Conservation (phyloP, 2,329 filamentous ascomycete genomes). For the Gliomastix tumulicola region DNA sequence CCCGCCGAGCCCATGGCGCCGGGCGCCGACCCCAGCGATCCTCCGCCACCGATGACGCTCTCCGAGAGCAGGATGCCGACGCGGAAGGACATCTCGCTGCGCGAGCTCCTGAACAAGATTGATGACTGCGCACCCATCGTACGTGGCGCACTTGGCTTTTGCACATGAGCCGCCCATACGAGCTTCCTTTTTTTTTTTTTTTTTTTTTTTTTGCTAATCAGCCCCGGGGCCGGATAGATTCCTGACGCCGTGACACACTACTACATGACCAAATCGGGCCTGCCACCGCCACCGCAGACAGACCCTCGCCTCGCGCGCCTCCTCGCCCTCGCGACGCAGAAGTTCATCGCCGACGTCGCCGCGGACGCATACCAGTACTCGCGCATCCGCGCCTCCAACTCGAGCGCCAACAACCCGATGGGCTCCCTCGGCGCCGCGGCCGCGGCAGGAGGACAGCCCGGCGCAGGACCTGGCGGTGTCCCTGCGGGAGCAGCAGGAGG, state of each 20-base stretch:
- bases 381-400: constrained; percentile 84
- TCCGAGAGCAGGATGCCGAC: constrained; percentile 66
- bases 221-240: too few species aligned
- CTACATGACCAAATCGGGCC: constrained; percentile 92
- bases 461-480: constrained; percentile 13
- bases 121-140: constrained; percentile 98
- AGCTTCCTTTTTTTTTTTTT: too few species aligned
- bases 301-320: constrained; percentile 87
- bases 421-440: constrained; percentile 73
- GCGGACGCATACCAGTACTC: constrained; percentile 98
- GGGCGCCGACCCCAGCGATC: constrained; percentile 42
- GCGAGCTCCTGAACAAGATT: constrained; percentile 93
- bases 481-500: too few species aligned
- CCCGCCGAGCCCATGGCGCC: constrained; percentile 30
- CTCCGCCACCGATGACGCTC: too few species aligned
- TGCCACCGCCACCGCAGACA: constrained; percentile 86
- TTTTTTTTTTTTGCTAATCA: too few species aligned
- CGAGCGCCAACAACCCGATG: constrained; percentile 84
- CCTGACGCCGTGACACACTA: constrained; percentile 96
- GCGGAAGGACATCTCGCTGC: constrained; percentile 85
- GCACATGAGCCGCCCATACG: not conserved
- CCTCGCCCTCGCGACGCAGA: constrained; percentile 94
- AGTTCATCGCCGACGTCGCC: constrained; percentile 96
- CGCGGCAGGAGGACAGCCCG: constrained; percentile 46
- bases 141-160: constrained; percentile 23